These are phyloP conservation scores for Paraleonurus japonicus DNA, from an alignment of 257 asterid genomes.

Conservation along the genomic window DNA sequence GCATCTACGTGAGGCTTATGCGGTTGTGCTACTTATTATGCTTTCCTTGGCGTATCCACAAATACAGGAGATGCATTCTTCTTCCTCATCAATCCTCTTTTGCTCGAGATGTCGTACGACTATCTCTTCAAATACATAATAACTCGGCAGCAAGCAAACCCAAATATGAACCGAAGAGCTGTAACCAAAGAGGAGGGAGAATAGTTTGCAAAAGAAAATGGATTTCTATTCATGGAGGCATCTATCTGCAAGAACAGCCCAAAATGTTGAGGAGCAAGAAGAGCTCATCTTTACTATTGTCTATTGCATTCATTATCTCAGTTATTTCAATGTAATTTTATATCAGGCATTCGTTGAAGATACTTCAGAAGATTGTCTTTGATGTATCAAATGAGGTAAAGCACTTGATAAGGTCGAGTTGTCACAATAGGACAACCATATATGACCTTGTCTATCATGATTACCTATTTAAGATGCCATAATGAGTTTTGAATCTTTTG, in stretches of 20 bases:
- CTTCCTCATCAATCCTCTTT: not conserved
- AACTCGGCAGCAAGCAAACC: slow-evolving; percentile 59
- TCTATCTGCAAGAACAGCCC: slow-evolving; percentile 63
- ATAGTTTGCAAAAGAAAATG: slow-evolving; percentile 60
- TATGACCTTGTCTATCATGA: not conserved
- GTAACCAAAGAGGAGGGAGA: slow-evolving; percentile 64
- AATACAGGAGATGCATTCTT: not conserved
- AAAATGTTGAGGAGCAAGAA: slow-evolving; percentile 58
- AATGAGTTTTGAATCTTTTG: no score
- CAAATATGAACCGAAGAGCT: slow-evolving; percentile 60
- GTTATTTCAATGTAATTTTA: not conserved
- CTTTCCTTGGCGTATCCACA: not conserved
- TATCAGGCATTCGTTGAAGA: slow-evolving; percentile 49
- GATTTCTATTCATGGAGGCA: slow-evolving; percentile 53
- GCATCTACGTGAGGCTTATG: no score
- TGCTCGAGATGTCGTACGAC: slow-evolving; percentile 46
- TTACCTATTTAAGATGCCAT: not conserved
- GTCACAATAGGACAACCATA: not conserved
- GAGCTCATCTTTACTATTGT: not conserved
- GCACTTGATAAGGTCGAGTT: not conserved
- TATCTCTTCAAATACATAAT: slow-evolving; percentile 59
- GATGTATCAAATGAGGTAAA: slow-evolving; percentile 60
- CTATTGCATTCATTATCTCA: not conserved
- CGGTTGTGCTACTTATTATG: no score
- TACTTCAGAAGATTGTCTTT: slow-evolving; percentile 51